Conservation (phyloP, 305 asterid species). For the Ajuga reptans region DNA sequence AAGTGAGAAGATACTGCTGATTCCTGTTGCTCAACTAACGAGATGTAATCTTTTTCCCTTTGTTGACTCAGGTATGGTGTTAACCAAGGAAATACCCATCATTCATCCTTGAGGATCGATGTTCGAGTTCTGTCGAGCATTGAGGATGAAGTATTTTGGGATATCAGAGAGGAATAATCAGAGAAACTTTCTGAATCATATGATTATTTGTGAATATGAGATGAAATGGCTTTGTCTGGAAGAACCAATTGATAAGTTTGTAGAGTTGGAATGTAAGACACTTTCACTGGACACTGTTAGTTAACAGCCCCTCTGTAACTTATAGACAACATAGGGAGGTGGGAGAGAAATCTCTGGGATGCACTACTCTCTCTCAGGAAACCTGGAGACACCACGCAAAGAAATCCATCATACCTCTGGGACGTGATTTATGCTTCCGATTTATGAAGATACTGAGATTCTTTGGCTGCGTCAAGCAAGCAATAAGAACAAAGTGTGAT, state of each 20-base stretch:
- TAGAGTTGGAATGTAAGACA: neutral
- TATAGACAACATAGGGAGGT: neutral
- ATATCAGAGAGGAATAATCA: neutral
- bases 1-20: neutral
- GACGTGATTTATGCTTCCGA: neutral
- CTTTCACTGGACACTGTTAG: neutral
- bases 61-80: slow-evolving; percentile 21
- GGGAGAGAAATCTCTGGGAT: neutral
- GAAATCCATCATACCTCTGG: neutral
- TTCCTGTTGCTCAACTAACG: slow-evolving; percentile 4
- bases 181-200: slow-evolving; percentile 8
- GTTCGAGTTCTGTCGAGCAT: slow-evolving; percentile 1
- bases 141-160: neutral
- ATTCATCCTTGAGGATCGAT: slow-evolving; percentile 2
- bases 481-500: neutral
- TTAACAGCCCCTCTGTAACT: neutral
- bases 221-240: neutral
- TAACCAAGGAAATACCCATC: neutral
- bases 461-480: neutral
- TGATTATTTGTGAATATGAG: slow-evolving; percentile 1
- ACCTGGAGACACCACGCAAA: neutral
- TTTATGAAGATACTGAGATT: neutral
- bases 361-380: neutral
- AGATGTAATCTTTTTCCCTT: neutral
- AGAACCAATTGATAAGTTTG: neutral